Base-by-base conservation (phyloP, 495 filamentous ascomycete genomes). In the Aspergillus sclerotioniger region DNA sequence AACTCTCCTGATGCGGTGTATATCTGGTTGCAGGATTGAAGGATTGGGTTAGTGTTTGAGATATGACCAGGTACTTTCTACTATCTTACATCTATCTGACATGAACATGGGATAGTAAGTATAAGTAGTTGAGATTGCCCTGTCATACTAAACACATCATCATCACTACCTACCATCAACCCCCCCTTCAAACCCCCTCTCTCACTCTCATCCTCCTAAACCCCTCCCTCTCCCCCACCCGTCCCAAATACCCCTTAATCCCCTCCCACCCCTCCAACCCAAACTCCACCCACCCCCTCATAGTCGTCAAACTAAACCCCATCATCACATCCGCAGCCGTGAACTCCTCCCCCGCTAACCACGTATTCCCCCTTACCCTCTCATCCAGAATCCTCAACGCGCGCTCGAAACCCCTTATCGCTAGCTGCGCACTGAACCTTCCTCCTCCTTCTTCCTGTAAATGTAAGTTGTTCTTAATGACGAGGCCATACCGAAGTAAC, bases 241-340 rank as follows among this genome's bases (percentile, higher is more conserved):
- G 68, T 44, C 69, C 51, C 51, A 85, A 64, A 66, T 79, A 87
- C 10, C 25, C 61, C 55, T 82, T 28, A 25, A 86, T 72, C 28
- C 69, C 69, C 25, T 54, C 54, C 62, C 79, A 83, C 8, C 50
- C 54, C 1, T 51, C 54, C 33, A 86, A 66, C 46, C 75, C 68
- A 37, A 69, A 70, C 44, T 68, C 68, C 0, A 53, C 43, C 59
- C 78, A 84, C 35, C 65, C 65, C 41, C 83, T 68, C 73, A 83
- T 70, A 21, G 78, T 83, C 9, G 81, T 82, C 44, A 85, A 63
- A 41, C 67, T 66, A 56, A 71, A 79, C 9, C 84, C 71, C 12
- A 60, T 69, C 81, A 84, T 85, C 28, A 86, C 68, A 72, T 87
- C 84, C 7, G 83, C 83, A 6, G 72, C 80, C 1, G 78, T 84